Base-by-base conservation (phyloP, 2,329 filamentous ascomycete species). In the Aspergillus phoenicis region DNA sequence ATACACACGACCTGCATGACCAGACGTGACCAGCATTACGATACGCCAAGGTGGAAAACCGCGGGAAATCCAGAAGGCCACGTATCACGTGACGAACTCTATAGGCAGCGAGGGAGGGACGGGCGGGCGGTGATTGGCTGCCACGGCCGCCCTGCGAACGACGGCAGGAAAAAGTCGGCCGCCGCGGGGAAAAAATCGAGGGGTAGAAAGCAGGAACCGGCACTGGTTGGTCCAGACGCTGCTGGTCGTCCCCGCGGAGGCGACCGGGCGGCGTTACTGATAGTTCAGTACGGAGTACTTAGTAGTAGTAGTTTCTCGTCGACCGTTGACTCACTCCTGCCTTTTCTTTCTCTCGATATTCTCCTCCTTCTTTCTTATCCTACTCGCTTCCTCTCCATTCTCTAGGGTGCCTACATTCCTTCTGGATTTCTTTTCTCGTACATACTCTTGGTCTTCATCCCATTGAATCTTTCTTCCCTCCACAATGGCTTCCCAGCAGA, bases 401-500 rank as follows among this genome's bases (percentile, higher is more conserved):
- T 52, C 41, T 52, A 26, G 17, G 47, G 56, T 49, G 56, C 41
- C 17, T 49, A 26, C 24, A 8, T 33, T 59, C 20, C 49, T 45
- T 58, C 52, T 52, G 11, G 11, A 54, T 45, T 41, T 61, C 52
- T 57, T 15, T 59, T 60, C 24, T 59, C 52, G 26, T 53, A 36
- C 33, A 22, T 48, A 45, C 52, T 36, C 28, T n/a, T 49, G 22
- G 2, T 26, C n/a, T 6, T 24, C 20, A 45, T 24, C 2, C 10
- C 38, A 13, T 36, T 15, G 48, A 33, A 28, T 43, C 11, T 38
- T 20, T 38, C 15, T 17, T 30, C 36, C 10, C 54, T 41, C 39
- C 64, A 71, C 65, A 73, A 79, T 78, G 77, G 71, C 75, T 62
- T 66, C 74, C 61, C 64, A 66, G 60, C 61, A 58, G 61, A 71